Percentiles rank a stretch among this genome's conserved stretches.
These are phyloP conservation scores for Fusarium poae DNA, from an alignment of 2,329 filamentous ascomycete genomes.

Conservation along the genomic window DNA sequence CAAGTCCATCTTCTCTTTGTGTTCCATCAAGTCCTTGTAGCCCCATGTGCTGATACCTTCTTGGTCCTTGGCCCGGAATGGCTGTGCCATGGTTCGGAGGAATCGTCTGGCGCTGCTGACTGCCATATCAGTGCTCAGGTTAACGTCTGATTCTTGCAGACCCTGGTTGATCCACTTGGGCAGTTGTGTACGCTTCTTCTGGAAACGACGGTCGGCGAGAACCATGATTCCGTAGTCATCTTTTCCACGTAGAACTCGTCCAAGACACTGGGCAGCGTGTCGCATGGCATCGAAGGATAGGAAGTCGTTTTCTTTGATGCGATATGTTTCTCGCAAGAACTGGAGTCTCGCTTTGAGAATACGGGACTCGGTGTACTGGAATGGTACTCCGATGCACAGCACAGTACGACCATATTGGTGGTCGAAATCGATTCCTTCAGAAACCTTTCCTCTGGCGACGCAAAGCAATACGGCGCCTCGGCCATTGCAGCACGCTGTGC, in stretches of 20 bases:
- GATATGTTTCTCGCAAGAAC: slow-evolving; percentile 96
- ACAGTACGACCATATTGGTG: slow-evolving; percentile 98
- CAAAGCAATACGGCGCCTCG: slow-evolving; percentile 93
- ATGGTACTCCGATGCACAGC: slow-evolving; percentile 95
- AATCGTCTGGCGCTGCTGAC: slow-evolving; percentile 91
- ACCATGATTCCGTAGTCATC: slow-evolving; percentile 99
- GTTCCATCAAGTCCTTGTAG: slow-evolving; percentile 78
- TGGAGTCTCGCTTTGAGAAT: slow-evolving; percentile 96
- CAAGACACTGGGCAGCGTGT: slow-evolving; percentile 96
- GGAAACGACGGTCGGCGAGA: slow-evolving; percentile 90
- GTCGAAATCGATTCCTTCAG: slow-evolving; percentile 98
- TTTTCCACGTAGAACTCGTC: slow-evolving; percentile 93
- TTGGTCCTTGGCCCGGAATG: slow-evolving; percentile 84
- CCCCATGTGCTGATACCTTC: slow-evolving; percentile 96
- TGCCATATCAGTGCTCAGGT: slow-evolving; percentile 95
- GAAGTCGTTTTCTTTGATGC: slow-evolving; percentile 97
- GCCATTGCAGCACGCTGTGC: slow-evolving; percentile 97
- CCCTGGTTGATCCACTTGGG: slow-evolving; percentile 98
- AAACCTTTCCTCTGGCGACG: slow-evolving; percentile 96
- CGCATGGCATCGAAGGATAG: slow-evolving; percentile 99
- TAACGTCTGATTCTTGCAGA: slow-evolving; percentile 85
- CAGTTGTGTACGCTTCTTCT: slow-evolving; percentile 89
- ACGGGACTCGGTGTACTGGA: slow-evolving; percentile 97
- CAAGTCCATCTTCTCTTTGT: slow-evolving; percentile 81
- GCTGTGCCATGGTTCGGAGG: slow-evolving; percentile 90